Conservation (phyloP, 495 filamentous ascomycete species). For the Letharia columbiana region DNA sequence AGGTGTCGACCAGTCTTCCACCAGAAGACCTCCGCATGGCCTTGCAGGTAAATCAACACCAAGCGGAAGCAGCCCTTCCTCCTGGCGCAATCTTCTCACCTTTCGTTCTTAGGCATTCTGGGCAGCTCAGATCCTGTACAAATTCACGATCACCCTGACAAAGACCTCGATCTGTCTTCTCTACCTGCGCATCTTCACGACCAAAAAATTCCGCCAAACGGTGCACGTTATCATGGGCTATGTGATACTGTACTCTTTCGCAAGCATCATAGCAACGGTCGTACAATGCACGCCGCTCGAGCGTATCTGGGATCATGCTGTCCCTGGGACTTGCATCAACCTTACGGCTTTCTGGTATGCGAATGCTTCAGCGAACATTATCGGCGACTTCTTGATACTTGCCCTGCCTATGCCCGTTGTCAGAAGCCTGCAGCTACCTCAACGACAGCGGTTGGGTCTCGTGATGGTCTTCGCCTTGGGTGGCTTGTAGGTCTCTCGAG, state of each 20-base stretch:
- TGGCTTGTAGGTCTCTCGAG: conserved; percentile 24
- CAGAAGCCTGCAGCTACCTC: conserved; percentile 21
- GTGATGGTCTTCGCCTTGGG: conserved; percentile 27
- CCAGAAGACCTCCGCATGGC: conserved; percentile 14
- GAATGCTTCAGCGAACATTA: conserved; percentile 41
- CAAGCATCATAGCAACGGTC: conserved; percentile 36
- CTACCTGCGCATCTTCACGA: conserved; percentile 34
- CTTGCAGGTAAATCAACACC: conserved; percentile 13
- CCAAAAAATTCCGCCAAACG: conserved; percentile 24
- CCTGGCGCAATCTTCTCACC: conserved; percentile 1
- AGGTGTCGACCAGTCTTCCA: conserved; percentile 11
- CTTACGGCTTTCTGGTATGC: conserved; percentile 38
- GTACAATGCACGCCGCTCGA: conserved; percentile 40
- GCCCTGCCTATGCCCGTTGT: conserved; percentile 33
- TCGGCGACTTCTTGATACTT: conserved; percentile 40
- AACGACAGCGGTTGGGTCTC: conserved; percentile 23
- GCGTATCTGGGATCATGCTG: conserved; percentile 33
- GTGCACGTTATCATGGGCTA: conserved; percentile 35
- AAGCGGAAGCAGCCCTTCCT: not conserved
- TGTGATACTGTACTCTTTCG: conserved; percentile 33
- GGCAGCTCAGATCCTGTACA: conserved; percentile 34
- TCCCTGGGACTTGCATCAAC: conserved; percentile 37
- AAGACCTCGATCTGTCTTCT: conserved; percentile 33
- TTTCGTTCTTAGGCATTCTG: conserved; percentile 27
- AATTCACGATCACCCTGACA: conserved; percentile 31